Evolutionary conservation across 768 basidiomycete species (phyloP).

Genomic region (Lentinula boryana): DNA sequence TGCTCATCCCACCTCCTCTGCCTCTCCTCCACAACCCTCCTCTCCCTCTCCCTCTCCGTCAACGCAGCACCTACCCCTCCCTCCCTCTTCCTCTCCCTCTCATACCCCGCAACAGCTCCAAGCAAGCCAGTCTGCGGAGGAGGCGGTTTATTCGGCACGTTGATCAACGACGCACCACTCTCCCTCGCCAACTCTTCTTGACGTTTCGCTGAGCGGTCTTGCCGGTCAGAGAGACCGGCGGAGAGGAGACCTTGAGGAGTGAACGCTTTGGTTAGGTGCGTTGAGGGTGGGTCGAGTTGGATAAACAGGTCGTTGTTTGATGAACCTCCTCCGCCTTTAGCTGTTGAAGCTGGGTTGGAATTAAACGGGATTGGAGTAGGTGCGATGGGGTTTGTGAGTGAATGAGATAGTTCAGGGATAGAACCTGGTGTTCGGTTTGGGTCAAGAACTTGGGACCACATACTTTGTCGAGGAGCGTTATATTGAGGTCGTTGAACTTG

Average conservation of each 20-base stretch:
- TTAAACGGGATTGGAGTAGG: background rate
- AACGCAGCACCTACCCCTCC: slow-evolving; percentile 93
- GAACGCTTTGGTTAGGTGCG: slow-evolving; percentile 88
- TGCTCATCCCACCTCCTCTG: slow-evolving; percentile 90
- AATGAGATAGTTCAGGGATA: slow-evolving; percentile 28
- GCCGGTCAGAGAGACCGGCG: slow-evolving; percentile 91
- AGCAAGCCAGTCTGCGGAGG: slow-evolving; percentile 93
- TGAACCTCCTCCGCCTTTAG: background rate
- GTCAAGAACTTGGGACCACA: slow-evolving; percentile 91
- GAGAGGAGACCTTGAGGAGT: slow-evolving; percentile 92
- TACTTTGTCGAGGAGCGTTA: slow-evolving; percentile 51
- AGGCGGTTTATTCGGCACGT: slow-evolving; percentile 92
- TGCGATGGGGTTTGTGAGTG: background rate
- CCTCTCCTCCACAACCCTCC: slow-evolving; percentile 85
- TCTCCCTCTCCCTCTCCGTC: slow-evolving; percentile 93
- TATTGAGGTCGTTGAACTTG: too few relatives aligned
- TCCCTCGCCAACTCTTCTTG: slow-evolving; percentile 94
- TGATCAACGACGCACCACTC: slow-evolving; percentile 86
- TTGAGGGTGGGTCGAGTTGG: slow-evolving; percentile 64
- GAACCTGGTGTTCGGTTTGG: slow-evolving; percentile 43
- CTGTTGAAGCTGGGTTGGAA: slow-evolving; percentile 7
- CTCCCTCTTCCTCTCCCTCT: slow-evolving; percentile 89
- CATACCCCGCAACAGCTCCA: slow-evolving; percentile 93
- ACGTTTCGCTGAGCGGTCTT: slow-evolving; percentile 91
- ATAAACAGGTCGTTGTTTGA: slow-evolving; percentile 54